Evolutionary conservation across 345 rosid genomes (phyloP), one percentile per base, ranked within the genome.

Genomic region (Ceriops tagal): DNA sequence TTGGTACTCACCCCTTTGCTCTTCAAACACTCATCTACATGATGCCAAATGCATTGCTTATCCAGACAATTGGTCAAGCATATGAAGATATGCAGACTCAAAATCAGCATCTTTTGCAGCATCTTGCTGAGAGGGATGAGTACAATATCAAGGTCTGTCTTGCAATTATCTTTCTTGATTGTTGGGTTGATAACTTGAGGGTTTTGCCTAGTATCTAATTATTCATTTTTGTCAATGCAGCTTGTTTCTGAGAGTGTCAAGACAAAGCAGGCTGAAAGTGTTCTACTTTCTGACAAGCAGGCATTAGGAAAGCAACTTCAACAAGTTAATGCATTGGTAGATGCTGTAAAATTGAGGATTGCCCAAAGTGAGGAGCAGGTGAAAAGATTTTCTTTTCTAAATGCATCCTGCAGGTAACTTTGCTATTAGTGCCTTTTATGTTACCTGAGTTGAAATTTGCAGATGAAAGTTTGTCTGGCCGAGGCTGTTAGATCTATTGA

Each of bases 221-320:
- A 18, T 18, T 28, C 3, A 11, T 43, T 46, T 43, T 34, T 76
- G 24, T 55, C 20, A 53, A 22, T 84, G 84, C 85, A 95, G 99
- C 93, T 95, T 74, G 99, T 95, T 68, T 95, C 99, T 27, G 99
- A 95, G 83, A 95, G 97, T 52, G 96, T 92, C 69, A 95, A 92
- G 86, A 80, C 86, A 62, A 95, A 92, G 86, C 88, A 92, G 72
- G 86, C 86, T 52, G 89, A 88, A 32, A 82, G 78, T 71, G 60
- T 77, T 70, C 81, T 86, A 58, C 85, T 92, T 34, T 87, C 92
- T 52, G 97, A 92, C 84, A 92, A 89, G 79, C 93, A 88, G 78
- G 82, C 83, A 18, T 80, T 82, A 63, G 71, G 83, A 43, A 92
- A 84, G 82, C 90, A 95, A 70, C 92, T 92, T 78, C 89, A 88